These are phyloP conservation scores for Ilex paraguariensis DNA, from an alignment of 305 asterid genomes.

Conservation along the genomic window DNA sequence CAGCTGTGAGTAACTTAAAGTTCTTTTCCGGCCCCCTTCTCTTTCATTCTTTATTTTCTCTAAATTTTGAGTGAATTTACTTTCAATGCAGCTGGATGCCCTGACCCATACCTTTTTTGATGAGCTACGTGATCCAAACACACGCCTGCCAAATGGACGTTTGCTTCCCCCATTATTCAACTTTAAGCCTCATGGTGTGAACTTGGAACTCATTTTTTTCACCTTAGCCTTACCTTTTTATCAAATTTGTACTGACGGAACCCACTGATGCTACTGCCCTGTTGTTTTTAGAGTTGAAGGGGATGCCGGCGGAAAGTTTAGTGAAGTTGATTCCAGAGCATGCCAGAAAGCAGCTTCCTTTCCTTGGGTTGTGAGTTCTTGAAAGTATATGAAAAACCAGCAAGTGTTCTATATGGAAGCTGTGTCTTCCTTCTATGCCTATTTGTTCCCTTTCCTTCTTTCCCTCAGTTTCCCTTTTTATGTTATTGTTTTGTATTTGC, in stretches of 20 bases:
- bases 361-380: constrained; percentile 38
- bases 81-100: constrained; percentile 54
- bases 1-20: constrained; percentile 19
- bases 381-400: constrained; percentile 4
- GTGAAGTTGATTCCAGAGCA: constrained; percentile 82
- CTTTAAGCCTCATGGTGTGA: constrained; percentile 84
- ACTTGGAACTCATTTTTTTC: constrained; percentile 4
- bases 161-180: constrained; percentile 82
- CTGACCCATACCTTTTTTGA: constrained; percentile 71
- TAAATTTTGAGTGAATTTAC: not conserved
- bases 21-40: not conserved
- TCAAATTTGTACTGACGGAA: not conserved
- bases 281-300: constrained; percentile 69
- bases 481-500: constrained; percentile 16
- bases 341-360: constrained; percentile 77
- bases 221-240: not conserved
- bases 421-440: constrained; percentile 10
- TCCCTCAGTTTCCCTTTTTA: not conserved
- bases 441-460: constrained; percentile 11
- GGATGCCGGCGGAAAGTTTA: constrained; percentile 60
- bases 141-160: constrained; percentile 81
- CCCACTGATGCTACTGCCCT: constrained; percentile 6
- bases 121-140: constrained; percentile 66
- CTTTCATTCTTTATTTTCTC: not conserved
- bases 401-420: constrained; percentile 10